Conservation (phyloP, 257 asterid species). For the Phtheirospermum japonicum region DNA sequence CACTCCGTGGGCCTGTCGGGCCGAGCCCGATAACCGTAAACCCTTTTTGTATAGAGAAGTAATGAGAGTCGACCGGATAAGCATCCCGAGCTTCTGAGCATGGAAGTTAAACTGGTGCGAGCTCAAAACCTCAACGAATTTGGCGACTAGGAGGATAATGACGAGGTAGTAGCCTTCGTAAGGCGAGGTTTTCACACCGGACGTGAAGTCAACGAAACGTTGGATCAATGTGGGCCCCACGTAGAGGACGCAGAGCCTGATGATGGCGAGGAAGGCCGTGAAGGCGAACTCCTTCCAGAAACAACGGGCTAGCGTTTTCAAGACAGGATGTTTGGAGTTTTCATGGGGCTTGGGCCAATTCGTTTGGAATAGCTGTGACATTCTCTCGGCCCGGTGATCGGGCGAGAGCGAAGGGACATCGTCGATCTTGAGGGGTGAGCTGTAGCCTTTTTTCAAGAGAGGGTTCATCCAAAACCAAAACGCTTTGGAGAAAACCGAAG, state of each 20-base stretch:
- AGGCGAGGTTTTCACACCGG: constrained; percentile 54
- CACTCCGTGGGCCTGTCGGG: constrained; percentile 84
- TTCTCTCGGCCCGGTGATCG: constrained; percentile 62
- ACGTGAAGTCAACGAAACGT: constrained; percentile 62
- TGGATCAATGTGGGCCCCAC: constrained; percentile 80
- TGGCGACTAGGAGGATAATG: constrained; percentile 48
- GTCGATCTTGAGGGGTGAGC: constrained; percentile 57
- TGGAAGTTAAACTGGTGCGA: constrained; percentile 88
- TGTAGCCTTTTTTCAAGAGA: constrained; percentile 61
- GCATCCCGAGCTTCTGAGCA: constrained; percentile 86
- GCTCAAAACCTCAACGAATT: constrained; percentile 72
- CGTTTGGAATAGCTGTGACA: constrained; percentile 52
- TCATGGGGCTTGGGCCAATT: constrained; percentile 88
- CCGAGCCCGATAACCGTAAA: constrained; percentile 70
- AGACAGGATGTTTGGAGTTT: constrained; percentile 68
- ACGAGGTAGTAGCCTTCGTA: constrained; percentile 84
- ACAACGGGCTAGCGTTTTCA: constrained; percentile 61
- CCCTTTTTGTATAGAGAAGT: constrained; percentile 85
- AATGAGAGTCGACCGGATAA: constrained; percentile 69
- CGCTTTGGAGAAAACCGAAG: constrained; percentile 61
- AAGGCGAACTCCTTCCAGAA: constrained; percentile 69
- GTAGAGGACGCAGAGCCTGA: constrained; percentile 73
- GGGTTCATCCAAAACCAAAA: constrained; percentile 97
- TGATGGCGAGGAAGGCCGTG: constrained; percentile 70
- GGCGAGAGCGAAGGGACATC: constrained; percentile 83